Conservation (phyloP, 805 yeast species). For the Jamesozyma rosinii region DNA sequence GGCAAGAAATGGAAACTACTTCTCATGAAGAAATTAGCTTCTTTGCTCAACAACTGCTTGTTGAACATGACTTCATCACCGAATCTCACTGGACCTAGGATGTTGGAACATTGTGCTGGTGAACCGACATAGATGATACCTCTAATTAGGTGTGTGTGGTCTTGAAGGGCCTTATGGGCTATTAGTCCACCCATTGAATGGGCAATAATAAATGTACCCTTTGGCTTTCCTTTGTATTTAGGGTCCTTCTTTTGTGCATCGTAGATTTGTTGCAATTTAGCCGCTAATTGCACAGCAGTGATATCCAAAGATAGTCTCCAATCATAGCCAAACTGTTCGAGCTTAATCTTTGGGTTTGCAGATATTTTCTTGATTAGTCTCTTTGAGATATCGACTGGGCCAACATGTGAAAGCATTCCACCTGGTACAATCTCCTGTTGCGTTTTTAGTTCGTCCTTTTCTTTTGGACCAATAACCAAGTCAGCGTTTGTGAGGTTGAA, state of each 20-base stretch:
- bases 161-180: conserved; percentile 69
- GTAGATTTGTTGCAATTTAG: conserved; percentile 36
- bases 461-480: conserved; percentile 61
- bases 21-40: conserved; percentile 82
- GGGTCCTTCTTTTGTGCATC: conserved; percentile 26
- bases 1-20: conserved; percentile 76
- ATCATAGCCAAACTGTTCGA: conserved; percentile 81
- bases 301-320: conserved; percentile 74
- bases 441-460: conserved; percentile 56
- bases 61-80: conserved; percentile 75
- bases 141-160: conserved; percentile 56
- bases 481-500: conserved; percentile 62
- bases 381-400: conserved; percentile 75
- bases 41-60: conserved; percentile 66
- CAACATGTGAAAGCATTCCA: conserved; percentile 71
- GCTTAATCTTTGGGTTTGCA: conserved; percentile 48
- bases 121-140: conserved; percentile 76
- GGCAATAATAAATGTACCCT: conserved; percentile 63
- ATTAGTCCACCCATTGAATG: conserved; percentile 94
- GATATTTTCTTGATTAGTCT: conserved; percentile 47
- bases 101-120: conserved; percentile 77
- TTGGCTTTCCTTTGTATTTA: conserved; percentile 25
- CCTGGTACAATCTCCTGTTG: conserved; percentile 52
- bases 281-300: conserved; percentile 41
- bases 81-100: conserved; percentile 73